Conservation (phyloP, 2,329 filamentous ascomycete genomes). For the Sporothrix globosa region DNA sequence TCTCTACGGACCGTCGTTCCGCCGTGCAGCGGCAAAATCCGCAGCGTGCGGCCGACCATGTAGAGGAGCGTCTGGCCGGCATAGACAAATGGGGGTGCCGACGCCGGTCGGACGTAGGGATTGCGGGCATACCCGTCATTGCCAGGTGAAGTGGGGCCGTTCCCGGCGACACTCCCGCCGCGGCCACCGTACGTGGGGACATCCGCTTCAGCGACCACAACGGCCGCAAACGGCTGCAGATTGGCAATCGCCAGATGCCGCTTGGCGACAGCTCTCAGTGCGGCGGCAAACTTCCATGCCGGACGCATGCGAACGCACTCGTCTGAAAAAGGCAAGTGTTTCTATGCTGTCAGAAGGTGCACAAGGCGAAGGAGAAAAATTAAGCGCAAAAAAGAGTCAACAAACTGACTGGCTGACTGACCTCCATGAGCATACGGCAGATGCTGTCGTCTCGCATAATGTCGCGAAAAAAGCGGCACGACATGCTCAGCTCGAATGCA, state of each 20-base stretch:
- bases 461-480: slow-evolving; percentile 55
- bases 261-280: slow-evolving; percentile 64
- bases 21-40: slow-evolving; percentile 60
- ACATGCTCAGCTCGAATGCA: slow-evolving; percentile 58
- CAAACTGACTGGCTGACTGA: slow-evolving; percentile 41
- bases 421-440: slow-evolving; percentile 61
- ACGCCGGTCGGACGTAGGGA: background rate
- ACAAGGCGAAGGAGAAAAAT: slow-evolving; percentile 36
- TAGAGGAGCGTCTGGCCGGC: slow-evolving; percentile 67
- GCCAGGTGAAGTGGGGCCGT: slow-evolving; percentile 8
- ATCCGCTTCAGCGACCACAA: slow-evolving; percentile 62
- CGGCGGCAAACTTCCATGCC: slow-evolving; percentile 51
- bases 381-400: background rate
- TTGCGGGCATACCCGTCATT: slow-evolving; percentile 7
- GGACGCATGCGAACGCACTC: slow-evolving; percentile 6
- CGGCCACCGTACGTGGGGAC: slow-evolving; percentile 51
- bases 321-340: background rate
- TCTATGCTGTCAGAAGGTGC: slow-evolving; percentile 16
- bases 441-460: slow-evolving; percentile 59
- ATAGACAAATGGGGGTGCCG: slow-evolving; percentile 33
- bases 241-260: slow-evolving; percentile 62
- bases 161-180: background rate
- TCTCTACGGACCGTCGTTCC: slow-evolving; percentile 51
- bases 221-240: slow-evolving; percentile 64
- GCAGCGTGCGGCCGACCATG: slow-evolving; percentile 54